Evolutionary conservation across 305 asterid species (phyloP).

Genomic region (Fraxinus nigra): DNA sequence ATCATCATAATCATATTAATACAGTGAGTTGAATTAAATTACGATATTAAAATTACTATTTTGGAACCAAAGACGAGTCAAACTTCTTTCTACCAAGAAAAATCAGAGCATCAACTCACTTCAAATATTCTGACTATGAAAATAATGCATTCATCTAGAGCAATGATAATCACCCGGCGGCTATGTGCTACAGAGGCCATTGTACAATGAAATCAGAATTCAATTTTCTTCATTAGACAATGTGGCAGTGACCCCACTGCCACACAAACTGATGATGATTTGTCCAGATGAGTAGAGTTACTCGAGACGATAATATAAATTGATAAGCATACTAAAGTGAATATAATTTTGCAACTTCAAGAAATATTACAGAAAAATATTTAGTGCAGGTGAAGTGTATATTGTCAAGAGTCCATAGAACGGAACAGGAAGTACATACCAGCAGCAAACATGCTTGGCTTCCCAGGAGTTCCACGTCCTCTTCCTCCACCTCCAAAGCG

Average conservation of each 20-base stretch:
- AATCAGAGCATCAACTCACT: background rate
- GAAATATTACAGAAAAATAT: background rate
- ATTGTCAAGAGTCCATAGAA: background rate
- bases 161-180: background rate
- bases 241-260: background rate
- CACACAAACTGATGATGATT: background rate
- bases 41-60: too few relatives aligned
- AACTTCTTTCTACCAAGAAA: background rate
- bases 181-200: background rate
- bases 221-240: background rate
- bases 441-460: constrained; percentile 40
- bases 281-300: background rate
- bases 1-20: too few relatives aligned
- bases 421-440: constrained; percentile 8
- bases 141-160: background rate
- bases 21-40: background rate
- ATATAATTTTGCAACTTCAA: background rate
- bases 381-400: background rate
- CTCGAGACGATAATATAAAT: background rate
- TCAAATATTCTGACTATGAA: background rate
- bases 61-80: background rate
- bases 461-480: constrained; percentile 38
- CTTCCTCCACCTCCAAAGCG: constrained; percentile 34
- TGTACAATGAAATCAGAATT: background rate
- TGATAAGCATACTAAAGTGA: background rate